phyloP scores from a whole-genome alignment of 352 stramenopile genomes.

The Phytophthora syringae region DNA sequence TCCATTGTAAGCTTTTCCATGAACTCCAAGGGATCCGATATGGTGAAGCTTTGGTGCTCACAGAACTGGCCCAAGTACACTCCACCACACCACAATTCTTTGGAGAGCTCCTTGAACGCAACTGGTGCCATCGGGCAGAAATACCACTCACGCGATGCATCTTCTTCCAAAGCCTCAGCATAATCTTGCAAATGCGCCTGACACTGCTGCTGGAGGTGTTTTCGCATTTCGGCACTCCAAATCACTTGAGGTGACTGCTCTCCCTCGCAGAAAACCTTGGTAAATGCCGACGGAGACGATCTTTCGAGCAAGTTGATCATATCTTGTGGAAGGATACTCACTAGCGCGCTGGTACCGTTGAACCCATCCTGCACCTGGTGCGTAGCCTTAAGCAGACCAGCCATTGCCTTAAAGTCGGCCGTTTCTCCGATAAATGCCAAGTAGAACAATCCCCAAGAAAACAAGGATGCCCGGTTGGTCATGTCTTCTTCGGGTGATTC shows the following conservation, averaged over 20 bases:
- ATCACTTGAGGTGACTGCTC: conserved; percentile 92
- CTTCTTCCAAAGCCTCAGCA: conserved; percentile 86
- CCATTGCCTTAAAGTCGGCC: conserved; percentile 63
- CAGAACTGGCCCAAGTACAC: conserved; percentile 95
- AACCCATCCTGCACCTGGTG: conserved; percentile 65
- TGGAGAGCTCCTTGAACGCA: conserved; percentile 86
- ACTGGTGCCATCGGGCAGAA: conserved; percentile 94
- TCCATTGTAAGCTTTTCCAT: conserved; percentile 77
- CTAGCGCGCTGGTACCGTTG: conserved; percentile 71
- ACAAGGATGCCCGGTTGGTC: conserved; percentile 50
- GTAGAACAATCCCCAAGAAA: conserved; percentile 78
- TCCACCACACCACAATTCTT: conserved; percentile 94
- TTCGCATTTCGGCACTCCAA: conserved; percentile 94
- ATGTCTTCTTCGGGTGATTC: conserved; percentile 39
- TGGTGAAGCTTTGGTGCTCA: conserved; percentile 77
- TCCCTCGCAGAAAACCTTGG: conserved; percentile 88
- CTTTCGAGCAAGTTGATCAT: conserved; percentile 91
- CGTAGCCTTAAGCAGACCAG: conserved; percentile 69
- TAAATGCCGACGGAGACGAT: conserved; percentile 85
- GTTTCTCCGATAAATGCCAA: conserved; percentile 66
- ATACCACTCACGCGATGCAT: conserved; percentile 87
- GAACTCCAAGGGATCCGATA: conserved; percentile 89
- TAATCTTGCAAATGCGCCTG: conserved; percentile 94
- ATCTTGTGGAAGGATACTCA: conserved; percentile 88
- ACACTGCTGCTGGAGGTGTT: conserved; percentile 89